A percentile compares a stretch with the other conserved stretches of the same genome.
Conservation (phyloP, 208 protist genomes). For the Herpetomonas tarakana region DNA sequence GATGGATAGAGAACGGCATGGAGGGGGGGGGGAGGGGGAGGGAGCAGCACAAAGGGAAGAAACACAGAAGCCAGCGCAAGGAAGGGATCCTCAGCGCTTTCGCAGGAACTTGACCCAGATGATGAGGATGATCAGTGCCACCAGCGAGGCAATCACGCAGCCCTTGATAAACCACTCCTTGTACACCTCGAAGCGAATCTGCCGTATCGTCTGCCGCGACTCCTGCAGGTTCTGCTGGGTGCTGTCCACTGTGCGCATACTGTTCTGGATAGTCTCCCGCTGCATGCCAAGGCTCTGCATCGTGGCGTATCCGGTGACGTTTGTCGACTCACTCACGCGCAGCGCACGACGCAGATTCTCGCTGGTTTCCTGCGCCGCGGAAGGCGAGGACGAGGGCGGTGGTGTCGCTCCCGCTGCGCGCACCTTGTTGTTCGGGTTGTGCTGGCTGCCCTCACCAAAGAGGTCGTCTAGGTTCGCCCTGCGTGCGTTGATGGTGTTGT, state of each 20-base stretch:
- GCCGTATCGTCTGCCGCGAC: conserved; percentile 49
- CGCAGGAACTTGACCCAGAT: conserved; percentile 68
- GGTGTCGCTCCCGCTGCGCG: neutral
- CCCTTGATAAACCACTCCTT: conserved; percentile 77
- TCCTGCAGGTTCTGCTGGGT: conserved; percentile 50
- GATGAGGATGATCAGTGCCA: conserved; percentile 54
- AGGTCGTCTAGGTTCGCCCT: neutral
- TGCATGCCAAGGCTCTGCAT: conserved; percentile 67
- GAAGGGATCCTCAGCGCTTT: conserved; percentile 7
- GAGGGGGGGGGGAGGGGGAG: too few relatives aligned
- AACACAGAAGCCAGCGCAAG: neutral
- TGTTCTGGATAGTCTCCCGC: conserved; percentile 61
- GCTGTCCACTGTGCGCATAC: conserved; percentile 38
- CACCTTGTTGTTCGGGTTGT: neutral
- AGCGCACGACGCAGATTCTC: conserved; percentile 67
- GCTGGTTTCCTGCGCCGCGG: conserved; percentile 33
- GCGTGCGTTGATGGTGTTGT: neutral
- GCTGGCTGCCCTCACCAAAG: neutral
- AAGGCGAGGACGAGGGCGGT: conserved; percentile 6
- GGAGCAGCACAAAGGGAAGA: too few relatives aligned
- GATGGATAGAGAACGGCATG: too few relatives aligned
- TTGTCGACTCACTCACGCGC: conserved; percentile 50
- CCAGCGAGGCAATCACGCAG: conserved; percentile 35
- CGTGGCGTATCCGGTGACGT: conserved; percentile 63
- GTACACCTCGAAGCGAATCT: conserved; percentile 69